Percentiles rank a stretch among this genome's conserved stretches.
These are phyloP conservation scores for Sodiomyces alkalinus DNA, from an alignment of 2,329 filamentous ascomycete species.

Conservation along the genomic window DNA sequence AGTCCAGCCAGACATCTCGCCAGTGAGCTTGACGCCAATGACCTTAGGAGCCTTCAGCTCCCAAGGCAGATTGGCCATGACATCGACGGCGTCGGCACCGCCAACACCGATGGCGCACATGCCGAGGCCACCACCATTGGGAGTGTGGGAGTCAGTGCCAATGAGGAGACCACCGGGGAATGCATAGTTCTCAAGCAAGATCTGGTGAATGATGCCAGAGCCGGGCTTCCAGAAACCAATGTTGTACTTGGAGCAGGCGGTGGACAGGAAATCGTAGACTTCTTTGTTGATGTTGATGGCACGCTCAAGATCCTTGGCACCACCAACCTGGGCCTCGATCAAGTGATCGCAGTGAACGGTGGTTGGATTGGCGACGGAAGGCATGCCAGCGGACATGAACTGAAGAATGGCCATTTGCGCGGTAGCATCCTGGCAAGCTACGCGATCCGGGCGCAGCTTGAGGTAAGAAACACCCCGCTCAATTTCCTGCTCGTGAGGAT, in stretches of 20 bases:
- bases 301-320: conserved; percentile 81
- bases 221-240: conserved; percentile 99
- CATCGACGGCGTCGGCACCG: conserved; percentile 95
- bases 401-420: conserved; percentile 99
- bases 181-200: conserved; percentile 95
- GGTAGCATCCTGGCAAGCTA: conserved; percentile 98
- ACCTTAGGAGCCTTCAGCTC: conserved; percentile 96
- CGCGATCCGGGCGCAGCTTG: conserved; percentile 90
- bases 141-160: conserved; percentile 95
- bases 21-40: conserved; percentile 91
- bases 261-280: conserved; percentile 93
- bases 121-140: conserved; percentile 90
- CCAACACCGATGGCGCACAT: conserved; percentile 93
- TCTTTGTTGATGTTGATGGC: conserved; percentile 95
- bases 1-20: conserved; percentile 79
- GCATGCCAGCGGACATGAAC: conserved; percentile 99
- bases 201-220: conserved; percentile 99
- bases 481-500: conserved; percentile 91
- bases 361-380: conserved; percentile 80
- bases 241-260: conserved; percentile 96
- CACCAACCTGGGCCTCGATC: conserved; percentile 93
- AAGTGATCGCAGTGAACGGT: conserved; percentile 99
- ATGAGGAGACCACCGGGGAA: conserved; percentile 98
- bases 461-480: conserved; percentile 92
- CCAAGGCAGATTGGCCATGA: conserved; percentile 95